Base-by-base conservation (phyloP, 805 yeast species). In the Wickerhamiella cacticola region DNA sequence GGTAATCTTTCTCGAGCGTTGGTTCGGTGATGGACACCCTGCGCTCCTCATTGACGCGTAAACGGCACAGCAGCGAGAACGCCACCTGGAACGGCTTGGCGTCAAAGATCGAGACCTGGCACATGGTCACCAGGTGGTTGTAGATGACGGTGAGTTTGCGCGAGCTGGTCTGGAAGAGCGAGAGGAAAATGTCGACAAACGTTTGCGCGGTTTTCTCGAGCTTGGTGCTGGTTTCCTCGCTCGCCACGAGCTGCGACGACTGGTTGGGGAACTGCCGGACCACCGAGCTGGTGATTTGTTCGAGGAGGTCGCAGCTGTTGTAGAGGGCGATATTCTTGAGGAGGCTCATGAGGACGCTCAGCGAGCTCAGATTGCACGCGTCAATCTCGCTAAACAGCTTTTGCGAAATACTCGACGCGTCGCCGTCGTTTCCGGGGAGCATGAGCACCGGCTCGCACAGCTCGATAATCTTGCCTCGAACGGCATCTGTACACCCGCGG, bases 391-490 rank as follows among this genome's bases (percentile, higher is more conserved):
- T 29, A 31, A 55, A 54, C 4, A 56, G 46, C 3, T 34, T 38
- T 13, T 43, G 39, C 3, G 55, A 49, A 13, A 53, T 48, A 43
- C 47, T 40, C 1, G 28, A 34, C 15, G 52, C 50, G 13, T 50
- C 44, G 6, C 46, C 22, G 21, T 50, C 53, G 10, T 52, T 40
- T 9, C 51, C 48, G 19, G 43, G 36, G 9, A 57, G 49, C 25
- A 53, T 51, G 10, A 62, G 53, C 7, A 60, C 50, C 15, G 59
- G 59, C 36, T 55, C 46, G 4, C 62, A 48, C 16, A 62, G 36
- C 35, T 53, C 56, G 12, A 74, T 55, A 24, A 64, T 52, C 12
- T 60, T 63, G 0, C 66, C 50, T 47, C 69, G 55, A 46, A 64
- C 63, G 5, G 52, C 47, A 12, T 49, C 41, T 36, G 33, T 33